Evolutionary conservation across 345 rosid genomes (phyloP).

Genomic region (Mallotus nudiflorus): DNA sequence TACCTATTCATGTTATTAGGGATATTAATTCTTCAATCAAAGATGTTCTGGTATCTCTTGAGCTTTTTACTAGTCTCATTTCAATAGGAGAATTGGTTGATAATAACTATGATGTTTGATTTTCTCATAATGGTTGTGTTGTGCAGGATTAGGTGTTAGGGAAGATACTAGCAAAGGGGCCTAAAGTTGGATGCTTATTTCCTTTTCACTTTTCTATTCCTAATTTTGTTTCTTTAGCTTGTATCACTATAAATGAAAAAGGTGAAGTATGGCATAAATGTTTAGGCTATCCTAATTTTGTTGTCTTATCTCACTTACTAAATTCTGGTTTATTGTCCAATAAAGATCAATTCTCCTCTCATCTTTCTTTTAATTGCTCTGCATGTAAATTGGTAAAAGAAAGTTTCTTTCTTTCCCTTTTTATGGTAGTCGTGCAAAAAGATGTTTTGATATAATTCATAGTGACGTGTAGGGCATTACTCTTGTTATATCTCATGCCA

Average conservation of each 20-base stretch:
- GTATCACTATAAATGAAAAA: background rate
- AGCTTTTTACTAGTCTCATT: background rate
- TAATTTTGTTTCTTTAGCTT: background rate
- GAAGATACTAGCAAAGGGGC: background rate
- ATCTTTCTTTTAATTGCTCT: background rate
- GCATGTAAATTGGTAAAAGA: background rate
- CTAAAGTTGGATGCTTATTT: too few species aligned
- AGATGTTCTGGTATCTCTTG: too few species aligned
- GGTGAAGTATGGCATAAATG: background rate
- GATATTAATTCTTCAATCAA: too few species aligned
- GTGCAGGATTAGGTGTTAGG: background rate
- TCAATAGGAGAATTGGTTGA: background rate
- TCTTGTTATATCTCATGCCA: background rate
- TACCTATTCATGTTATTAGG: too few species aligned
- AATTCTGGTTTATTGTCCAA: background rate
- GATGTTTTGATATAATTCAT: background rate
- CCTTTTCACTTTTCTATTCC: background rate
- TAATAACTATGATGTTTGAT: too few species aligned
- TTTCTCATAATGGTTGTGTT: background rate
- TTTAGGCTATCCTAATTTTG: slow-evolving; percentile 6
- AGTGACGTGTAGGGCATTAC: background rate
- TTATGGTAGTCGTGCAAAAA: background rate
- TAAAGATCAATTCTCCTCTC: background rate
- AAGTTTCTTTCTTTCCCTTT: background rate
- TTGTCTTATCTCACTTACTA: background rate